Conservation (phyloP, 2,329 filamentous ascomycete genomes). For the Rutstroemia sp. region DNA sequence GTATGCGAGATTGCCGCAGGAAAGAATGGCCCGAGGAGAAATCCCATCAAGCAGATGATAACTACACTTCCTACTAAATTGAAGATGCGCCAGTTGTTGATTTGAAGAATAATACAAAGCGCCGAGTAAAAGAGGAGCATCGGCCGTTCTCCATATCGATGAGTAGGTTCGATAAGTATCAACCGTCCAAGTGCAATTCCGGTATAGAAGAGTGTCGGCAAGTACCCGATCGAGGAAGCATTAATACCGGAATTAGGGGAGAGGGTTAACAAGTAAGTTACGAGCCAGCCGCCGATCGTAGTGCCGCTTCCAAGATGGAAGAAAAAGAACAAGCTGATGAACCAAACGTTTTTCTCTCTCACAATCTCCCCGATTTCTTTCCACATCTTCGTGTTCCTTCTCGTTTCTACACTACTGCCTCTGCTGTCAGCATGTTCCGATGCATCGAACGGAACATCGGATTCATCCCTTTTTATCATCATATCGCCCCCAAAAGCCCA, state of each 20-base stretch:
- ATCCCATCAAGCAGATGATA: conserved; percentile 46
- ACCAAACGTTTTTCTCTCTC: conserved; percentile 42
- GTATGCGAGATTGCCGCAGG: conserved; percentile 37
- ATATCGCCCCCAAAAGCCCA: neutral
- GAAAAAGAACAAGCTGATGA: conserved; percentile 56
- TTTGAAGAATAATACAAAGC: conserved; percentile 44
- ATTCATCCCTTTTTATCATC: neutral
- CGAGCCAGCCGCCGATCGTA: conserved; percentile 52
- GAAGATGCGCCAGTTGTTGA: conserved; percentile 52
- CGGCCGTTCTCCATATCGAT: conserved; percentile 48
- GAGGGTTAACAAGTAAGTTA: conserved; percentile 44
- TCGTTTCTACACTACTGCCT: neutral
- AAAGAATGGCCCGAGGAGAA: conserved; percentile 52
- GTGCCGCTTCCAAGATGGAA: conserved; percentile 50
- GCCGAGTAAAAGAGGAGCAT: conserved; percentile 50
- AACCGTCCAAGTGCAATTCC: conserved; percentile 50
- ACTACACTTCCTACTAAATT: conserved; percentile 44
- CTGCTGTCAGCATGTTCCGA: neutral
- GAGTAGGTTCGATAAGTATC: conserved; percentile 50
- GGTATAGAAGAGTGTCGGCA: conserved; percentile 53
- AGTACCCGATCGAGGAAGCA: conserved; percentile 44
- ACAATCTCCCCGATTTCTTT: conserved; percentile 39
- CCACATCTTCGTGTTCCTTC: conserved; percentile 31
- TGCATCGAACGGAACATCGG: neutral
- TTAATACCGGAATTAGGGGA: neutral